Base-by-base conservation (phyloP, 805 yeast genomes). In the Hanseniaspora vineae region DNA sequence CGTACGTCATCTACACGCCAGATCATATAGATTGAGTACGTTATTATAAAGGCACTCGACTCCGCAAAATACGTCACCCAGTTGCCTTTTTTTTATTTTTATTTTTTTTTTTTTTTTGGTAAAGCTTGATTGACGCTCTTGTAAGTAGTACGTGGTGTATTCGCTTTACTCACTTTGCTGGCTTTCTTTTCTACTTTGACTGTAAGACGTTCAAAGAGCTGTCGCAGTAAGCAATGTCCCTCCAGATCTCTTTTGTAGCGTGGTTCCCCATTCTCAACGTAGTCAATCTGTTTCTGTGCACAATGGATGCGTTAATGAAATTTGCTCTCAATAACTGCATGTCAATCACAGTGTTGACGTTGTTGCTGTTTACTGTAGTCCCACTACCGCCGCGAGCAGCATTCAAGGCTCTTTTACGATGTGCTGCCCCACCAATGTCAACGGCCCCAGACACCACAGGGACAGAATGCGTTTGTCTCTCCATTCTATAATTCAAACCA, bases 401-500 rank as follows among this genome's bases (percentile, higher is more conserved):
- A 8, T 8, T 23, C 8, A 8, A 4, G 4, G 29, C 8, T 23
- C 29, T 23, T 23, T 23, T 23, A 8, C 29, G 29, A 8, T 23
- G 29, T 4, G 29, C 29, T 23, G 29, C 29, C 29, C 29, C 29
- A 23, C 6, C 4, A 23, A 23, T 23, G 8, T 23, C 29, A 23
- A 23, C 29, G 29, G 29, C 29, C 29, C 29, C 29, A 23, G 29
- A 23, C 29, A 23, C 12, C 3, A 37, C 19, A 37, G 40, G 40
- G 5, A 37, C 19, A 10, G 19, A n/a, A n/a, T 15, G 17, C 12
- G 11, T 5, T 3, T 9, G 40, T 37, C 19, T 37, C 55, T 81
- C 81, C 70, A 77, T 67, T 52, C 75, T 72, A 2, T 96, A 95
- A 59, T 90, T 92, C 53, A 92, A 66, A 0, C 97, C 96, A 45